Evolutionary conservation across 768 basidiomycete genomes (phyloP).

Genomic region (Tylopilus felleus): DNA sequence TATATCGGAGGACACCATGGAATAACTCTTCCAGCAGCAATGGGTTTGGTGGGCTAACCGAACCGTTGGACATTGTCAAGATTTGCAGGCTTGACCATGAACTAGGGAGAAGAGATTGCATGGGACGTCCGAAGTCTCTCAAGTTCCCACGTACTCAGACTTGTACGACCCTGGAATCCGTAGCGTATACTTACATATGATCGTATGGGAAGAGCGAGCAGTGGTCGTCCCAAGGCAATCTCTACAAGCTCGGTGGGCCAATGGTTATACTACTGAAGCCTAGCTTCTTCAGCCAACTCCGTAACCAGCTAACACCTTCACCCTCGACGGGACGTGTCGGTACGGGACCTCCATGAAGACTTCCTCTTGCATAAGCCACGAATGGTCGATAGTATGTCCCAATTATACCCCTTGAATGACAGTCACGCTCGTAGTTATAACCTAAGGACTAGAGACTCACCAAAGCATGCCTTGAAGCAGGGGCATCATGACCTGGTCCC

Average conservation of each 20-base stretch:
- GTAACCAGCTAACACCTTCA: conserved; percentile 30
- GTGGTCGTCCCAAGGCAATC: neutral
- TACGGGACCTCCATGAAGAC: conserved; percentile 12
- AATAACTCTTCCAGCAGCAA: neutral
- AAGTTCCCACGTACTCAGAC: too few species aligned
- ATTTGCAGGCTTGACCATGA: neutral
- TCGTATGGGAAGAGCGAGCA: neutral
- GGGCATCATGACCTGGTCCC: conserved; percentile 69
- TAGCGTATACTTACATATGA: too few species aligned
- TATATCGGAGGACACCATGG: neutral
- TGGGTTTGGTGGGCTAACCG: neutral
- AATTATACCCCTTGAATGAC: conserved; percentile 25
- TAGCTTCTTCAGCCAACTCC: conserved; percentile 27
- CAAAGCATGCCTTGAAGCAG: conserved; percentile 65
- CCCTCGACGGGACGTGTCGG: conserved; percentile 24
- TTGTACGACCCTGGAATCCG: too few species aligned
- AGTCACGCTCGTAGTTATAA: neutral
- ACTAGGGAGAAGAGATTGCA: too few species aligned
- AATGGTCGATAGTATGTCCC: conserved; percentile 33
- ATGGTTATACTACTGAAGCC: conserved; percentile 29
- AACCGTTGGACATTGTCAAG: neutral
- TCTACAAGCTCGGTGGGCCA: conserved; percentile 24
- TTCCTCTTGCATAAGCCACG: conserved; percentile 20
- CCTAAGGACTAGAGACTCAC: conserved; percentile 36
- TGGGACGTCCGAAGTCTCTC: too few species aligned